Evolutionary conservation across 2,329 filamentous ascomycete species (phyloP), one percentile per base, ranked within the genome.

Genomic region (Rutstroemia sp.): DNA sequence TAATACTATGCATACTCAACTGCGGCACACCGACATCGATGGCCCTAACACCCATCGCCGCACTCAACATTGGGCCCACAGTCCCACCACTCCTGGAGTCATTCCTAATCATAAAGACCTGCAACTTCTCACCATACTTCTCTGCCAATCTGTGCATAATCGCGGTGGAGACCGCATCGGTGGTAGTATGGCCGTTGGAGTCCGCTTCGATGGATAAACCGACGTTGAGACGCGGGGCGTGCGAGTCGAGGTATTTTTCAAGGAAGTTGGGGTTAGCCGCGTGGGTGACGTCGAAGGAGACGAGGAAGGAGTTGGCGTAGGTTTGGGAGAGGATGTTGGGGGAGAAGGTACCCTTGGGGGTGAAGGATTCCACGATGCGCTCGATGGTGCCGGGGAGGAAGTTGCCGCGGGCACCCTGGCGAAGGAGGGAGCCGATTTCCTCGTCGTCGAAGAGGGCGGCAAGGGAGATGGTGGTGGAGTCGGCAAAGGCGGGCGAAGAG

Each of bases 391-490:
- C 79, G 42, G 89, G 87, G 57, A 97, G 79, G 76, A 96, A 95
- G 76, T 96, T 97, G 56, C 89, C 86, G 53, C 82, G 80, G 5
- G 94, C 94, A 59, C 94, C 94, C 74, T 97, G 92, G 56, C 92
- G 88, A 51, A 96, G 82, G 8, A 90, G 78, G 25, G 88, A 95
- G 59, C 94, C 94, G 59, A 99, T 95, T 72, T 99, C 94, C 72
- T 99, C 94, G 67, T 96, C 88, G 69, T 97, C 94, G 68, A 97
- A 97, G 65, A 96, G 85, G n/a, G 87, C 91, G 38, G 94, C 89
- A 55, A 96, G 78, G 73, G 95, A 95, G 72, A 97, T 84, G 54
- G 86, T 81, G n/a, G 84, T 80, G 58, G 53, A 48, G 4, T 39
- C 17, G 12, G 39, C 21, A 34, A 77, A 75, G 5, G 80, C 75